Conservation (phyloP, 495 filamentous ascomycete species). For the Penicillium flavigenum region DNA sequence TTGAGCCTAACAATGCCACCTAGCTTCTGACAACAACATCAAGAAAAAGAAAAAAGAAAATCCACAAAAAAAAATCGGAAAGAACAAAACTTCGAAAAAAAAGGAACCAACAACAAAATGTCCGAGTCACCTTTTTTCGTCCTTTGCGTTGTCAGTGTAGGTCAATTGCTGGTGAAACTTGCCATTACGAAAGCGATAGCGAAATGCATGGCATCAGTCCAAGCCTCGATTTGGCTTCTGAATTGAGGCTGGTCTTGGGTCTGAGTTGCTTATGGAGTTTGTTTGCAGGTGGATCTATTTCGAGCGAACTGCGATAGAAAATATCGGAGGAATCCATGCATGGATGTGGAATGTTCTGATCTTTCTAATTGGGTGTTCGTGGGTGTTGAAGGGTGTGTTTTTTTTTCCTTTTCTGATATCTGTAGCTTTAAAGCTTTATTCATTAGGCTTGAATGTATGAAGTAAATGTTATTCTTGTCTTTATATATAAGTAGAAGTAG, state of each 20-base stretch:
- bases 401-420: not conserved
- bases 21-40: not conserved
- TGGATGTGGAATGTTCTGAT: not conserved
- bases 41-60: not conserved
- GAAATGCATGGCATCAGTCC: conserved; percentile 8
- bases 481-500: not conserved
- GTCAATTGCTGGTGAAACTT: conserved; percentile 1
- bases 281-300: not conserved
- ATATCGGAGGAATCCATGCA: not conserved
- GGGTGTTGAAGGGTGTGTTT: not conserved
- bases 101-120: not conserved
- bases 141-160: not conserved
- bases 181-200: conserved; percentile 7
- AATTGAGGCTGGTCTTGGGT: not conserved
- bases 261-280: conserved; percentile 10
- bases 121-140: not conserved
- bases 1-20: conserved; percentile 40
- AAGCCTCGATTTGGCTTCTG: not conserved
- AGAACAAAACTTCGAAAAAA: not conserved
- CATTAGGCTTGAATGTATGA: conserved; percentile 1
- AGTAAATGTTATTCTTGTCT: not conserved
- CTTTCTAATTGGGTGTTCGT: conserved; percentile 1
- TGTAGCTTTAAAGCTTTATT: conserved; percentile 2
- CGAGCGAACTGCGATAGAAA: conserved; percentile 3
- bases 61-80: not conserved